A percentile compares a stretch with the other conserved stretches of the same genome.
Evolutionary conservation across 2,329 filamentous ascomycete genomes (phyloP).

Genomic region (Pseudocercospora vitis): DNA sequence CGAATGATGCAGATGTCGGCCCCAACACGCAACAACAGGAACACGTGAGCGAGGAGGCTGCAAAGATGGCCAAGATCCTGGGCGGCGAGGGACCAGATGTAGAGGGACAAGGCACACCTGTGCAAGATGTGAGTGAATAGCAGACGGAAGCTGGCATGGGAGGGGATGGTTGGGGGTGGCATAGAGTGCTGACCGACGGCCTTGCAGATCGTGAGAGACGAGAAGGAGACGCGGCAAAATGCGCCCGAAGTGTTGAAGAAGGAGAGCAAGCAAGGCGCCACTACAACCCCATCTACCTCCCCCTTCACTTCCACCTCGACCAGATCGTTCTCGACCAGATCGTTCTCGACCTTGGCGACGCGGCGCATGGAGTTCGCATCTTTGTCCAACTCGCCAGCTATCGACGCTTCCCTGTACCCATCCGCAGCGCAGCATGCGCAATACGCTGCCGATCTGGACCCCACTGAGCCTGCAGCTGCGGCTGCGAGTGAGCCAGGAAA

Average conservation of each 20-base stretch:
- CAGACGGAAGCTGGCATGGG: too few species aligned
- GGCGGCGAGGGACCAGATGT: conserved; percentile 61
- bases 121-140: conserved; percentile 60
- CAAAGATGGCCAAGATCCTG: conserved; percentile 58
- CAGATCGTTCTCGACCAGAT: conserved; percentile 56
- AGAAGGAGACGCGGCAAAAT: conserved; percentile 61
- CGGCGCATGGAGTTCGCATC: conserved; percentile 29
- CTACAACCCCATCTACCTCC: conserved; percentile 29
- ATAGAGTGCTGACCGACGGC: too few species aligned
- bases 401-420: conserved; percentile 33
- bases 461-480: too few species aligned
- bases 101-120: conserved; percentile 61
- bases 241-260: conserved; percentile 68
- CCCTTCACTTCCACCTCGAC: too few species aligned
- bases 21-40: conserved; percentile 57
- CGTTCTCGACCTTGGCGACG: conserved; percentile 59
- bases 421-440: conserved; percentile 29
- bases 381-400: conserved; percentile 8
- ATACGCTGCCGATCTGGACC: conserved; percentile 20
- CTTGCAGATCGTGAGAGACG: conserved; percentile 63
- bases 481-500: too few species aligned
- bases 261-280: conserved; percentile 47
- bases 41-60: conserved; percentile 66
- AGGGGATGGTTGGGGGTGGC: too few species aligned
- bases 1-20: conserved; percentile 41